These are phyloP conservation scores for Carpinus viminea DNA, from an alignment of 306 rosid species.

Conservation along the genomic window DNA sequence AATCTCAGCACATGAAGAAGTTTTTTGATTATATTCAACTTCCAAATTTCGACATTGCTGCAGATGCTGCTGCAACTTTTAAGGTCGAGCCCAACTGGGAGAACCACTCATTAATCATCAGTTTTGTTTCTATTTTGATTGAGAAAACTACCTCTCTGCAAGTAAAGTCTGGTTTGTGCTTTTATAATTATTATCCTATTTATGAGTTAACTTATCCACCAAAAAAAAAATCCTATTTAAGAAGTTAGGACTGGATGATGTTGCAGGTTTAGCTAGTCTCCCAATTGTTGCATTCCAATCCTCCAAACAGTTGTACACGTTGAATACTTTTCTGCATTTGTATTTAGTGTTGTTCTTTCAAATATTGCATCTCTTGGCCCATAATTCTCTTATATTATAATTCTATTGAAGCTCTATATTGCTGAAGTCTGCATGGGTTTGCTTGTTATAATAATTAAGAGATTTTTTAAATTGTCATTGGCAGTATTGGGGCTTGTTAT, in stretches of 20 bases:
- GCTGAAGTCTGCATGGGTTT: neutral
- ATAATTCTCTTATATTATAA: neutral
- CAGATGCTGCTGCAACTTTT: slow-evolving; percentile 98
- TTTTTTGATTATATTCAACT: slow-evolving; percentile 93
- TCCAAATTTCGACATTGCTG: slow-evolving; percentile 96
- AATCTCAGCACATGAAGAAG: slow-evolving; percentile 82
- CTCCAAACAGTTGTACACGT: slow-evolving; percentile 2
- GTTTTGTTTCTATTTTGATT: neutral
- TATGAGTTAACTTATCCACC: neutral
- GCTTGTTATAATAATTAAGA: neutral
- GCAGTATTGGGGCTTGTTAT: neutral
- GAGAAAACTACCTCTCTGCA: neutral
- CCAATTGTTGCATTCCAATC: slow-evolving; percentile 8
- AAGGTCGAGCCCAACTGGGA: slow-evolving; percentile 55
- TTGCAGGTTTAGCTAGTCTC: slow-evolving; percentile 1
- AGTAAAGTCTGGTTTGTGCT: neutral
- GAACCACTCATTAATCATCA: neutral
- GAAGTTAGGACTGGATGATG: neutral
- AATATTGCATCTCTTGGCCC: neutral
- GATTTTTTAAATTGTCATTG: neutral
- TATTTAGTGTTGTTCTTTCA: neutral
- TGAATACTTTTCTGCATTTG: neutral
- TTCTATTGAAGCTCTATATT: neutral
- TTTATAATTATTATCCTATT: neutral
- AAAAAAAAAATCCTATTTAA: neutral